phyloP scores from a whole-genome alignment of 768 basidiomycete species.

The Tulasnella sp. region DNA sequence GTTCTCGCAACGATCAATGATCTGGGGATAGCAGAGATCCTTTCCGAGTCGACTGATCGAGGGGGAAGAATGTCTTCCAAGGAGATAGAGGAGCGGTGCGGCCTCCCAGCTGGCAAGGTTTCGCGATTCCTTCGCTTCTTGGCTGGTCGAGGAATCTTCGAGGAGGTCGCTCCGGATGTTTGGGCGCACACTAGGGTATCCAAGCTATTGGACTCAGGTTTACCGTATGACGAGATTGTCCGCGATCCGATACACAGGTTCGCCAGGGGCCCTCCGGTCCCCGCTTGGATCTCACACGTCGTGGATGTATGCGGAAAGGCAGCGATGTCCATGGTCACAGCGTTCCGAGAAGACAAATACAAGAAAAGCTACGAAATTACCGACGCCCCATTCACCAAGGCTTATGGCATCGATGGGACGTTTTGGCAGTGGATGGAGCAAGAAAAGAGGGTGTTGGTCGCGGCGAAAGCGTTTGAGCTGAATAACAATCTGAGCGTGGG shows the following conservation, averaged over 20 bases:
- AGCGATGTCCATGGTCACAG: background rate
- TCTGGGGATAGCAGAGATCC: too few species aligned
- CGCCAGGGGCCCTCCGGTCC: background rate
- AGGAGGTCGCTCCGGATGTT: background rate
- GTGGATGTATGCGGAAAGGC: background rate
- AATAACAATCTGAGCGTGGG: background rate
- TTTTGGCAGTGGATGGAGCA: conserved; percentile 11
- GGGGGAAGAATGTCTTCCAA: background rate
- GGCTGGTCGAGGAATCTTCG: background rate
- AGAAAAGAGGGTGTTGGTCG: background rate
- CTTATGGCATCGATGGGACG: background rate
- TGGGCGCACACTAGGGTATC: conserved; percentile 7
- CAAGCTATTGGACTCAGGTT: background rate
- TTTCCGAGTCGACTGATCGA: too few species aligned
- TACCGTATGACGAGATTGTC: background rate
- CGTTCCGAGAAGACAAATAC: background rate
- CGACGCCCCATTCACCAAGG: background rate
- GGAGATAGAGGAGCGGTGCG: background rate
- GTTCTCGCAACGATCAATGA: too few species aligned
- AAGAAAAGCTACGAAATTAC: background rate
- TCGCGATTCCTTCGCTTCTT: background rate
- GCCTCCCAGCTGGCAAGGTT: background rate
- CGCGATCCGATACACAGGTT: background rate
- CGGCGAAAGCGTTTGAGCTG: background rate
- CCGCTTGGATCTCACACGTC: background rate